Base-by-base conservation (phyloP, 345 rosid genomes). In the Camelina sativa region DNA sequence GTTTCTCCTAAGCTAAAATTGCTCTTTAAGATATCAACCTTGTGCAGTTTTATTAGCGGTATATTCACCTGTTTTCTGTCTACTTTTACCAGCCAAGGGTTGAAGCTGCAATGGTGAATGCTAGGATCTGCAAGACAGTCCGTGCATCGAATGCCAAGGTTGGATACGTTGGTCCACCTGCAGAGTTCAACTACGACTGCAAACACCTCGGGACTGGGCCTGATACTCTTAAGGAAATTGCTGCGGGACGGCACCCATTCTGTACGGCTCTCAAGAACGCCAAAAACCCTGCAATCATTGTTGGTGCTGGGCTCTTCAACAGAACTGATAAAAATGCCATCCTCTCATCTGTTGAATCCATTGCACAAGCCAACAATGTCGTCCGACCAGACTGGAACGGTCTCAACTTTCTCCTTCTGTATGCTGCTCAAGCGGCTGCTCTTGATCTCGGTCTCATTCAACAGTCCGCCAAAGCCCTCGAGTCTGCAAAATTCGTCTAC, bases 61-160 rank as follows among this genome's bases (percentile, higher is more conserved):
- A 57, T 9, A 52, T 48, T 72, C 65, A 69, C 71, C 25, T 69
- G 50, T 62, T 54, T 75, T 75, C 35, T 43, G 22, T 76, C 41
- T n/a, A 53, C n/a, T 65, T 67, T 83, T 78, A 68, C 65, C 89
- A 96, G 98, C 97, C 97, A 15, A 88, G 98, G 69, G 88, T 89
- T 17, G 99, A 96, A 87, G 99, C 98, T 82, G 97, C 98, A 38
- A 87, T 92, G 92, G 91, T 96, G 65, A 91, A 92, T 82, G 99
- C 98, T 11, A 91, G 99, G 85, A 96, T 96, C 75, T 83, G 80
- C 62, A 91, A 92, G 91, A 85, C 98, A 1, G 95, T 96, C 55
- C 84, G 91, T 64, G 97, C 89, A 48, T 78, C 80, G 11, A 85
- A 89, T 32, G 98, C 99, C 20, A 91, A 91, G 79, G 98, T 96